Evolutionary conservation across 371 early-diverging fungal genomes (phyloP), one percentile per base, ranked within the genome.

Genomic region (Mortierella sp.): DNA sequence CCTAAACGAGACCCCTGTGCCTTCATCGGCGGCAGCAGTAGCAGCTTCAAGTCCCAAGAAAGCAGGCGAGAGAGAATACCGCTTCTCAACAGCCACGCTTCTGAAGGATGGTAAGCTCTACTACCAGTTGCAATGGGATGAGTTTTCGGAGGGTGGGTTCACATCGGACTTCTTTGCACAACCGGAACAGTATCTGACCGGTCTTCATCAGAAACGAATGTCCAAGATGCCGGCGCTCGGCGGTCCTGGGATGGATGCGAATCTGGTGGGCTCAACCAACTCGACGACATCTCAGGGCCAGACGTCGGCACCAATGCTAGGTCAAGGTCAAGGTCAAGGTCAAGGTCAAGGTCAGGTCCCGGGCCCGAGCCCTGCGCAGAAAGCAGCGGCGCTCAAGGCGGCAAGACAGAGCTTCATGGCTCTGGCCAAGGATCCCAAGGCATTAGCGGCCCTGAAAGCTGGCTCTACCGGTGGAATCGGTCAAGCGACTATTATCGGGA

Each of bases 71-170:
- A 73, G 84, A 77, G 84, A 84, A 72, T 84, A 84, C 58, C 79
- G 85, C 34, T 81, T 84, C 79, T 84, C 85, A 26, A 84, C 85
- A n/a, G 85, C 85, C 14, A 81, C 81, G 77, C 85, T 84, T 45
- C 73, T 84, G 85, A 84, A 84, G 85, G 85, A 84, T 84, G 85
- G 85, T 84, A 84, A 84, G 80, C 85, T 84, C 77, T 84, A 84
- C 75, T 84, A 84, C 85, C 85, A 84, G 82, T 74, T 84, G 79
- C 81, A 84, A 75, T 84, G 85, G 85, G 85, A 84, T 74, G 45
- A 57, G 60, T 84, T 84, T 72, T 81, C 81, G 26, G 74, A 74
- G 48, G n/a, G 70, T 5, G 85, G 85, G 34, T 84, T 84, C 75
- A 72, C 74, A 31, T 79, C 85, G 34, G 85, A 79, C n/a, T 84